Evolutionary conservation across 129 eudicot species (phyloP).

Genomic region (Gnaphalium uliginosum): DNA sequence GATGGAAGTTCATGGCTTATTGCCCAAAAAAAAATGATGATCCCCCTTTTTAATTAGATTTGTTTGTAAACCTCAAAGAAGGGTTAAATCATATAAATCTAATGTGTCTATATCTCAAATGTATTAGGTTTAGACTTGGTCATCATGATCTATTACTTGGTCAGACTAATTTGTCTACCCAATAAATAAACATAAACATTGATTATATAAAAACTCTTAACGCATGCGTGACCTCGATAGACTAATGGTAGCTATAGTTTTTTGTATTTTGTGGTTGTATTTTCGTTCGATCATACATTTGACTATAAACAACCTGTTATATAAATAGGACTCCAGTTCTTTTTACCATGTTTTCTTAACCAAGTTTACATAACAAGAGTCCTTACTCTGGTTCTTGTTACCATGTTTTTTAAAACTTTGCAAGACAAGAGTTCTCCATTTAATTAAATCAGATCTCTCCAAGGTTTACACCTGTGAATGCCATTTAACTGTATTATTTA

Average conservation of each 20-base stretch:
- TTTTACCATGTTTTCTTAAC: background rate
- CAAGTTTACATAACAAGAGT: background rate
- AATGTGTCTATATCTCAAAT: background rate
- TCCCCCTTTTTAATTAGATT: background rate
- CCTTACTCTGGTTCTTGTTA: background rate
- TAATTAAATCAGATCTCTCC: too few species aligned
- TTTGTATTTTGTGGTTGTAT: background rate
- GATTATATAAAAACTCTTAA: conserved; percentile 1
- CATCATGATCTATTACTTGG: background rate
- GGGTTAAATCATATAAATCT: background rate
- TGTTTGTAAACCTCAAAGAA: background rate
- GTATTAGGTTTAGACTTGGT: background rate
- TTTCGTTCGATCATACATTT: background rate
- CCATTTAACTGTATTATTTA: too few species aligned
- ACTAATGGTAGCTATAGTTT: background rate
- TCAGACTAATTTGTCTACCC: background rate
- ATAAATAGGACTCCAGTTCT: background rate
- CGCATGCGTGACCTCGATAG: background rate
- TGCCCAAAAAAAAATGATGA: background rate
- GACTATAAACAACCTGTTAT: background rate
- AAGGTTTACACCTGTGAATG: too few species aligned
- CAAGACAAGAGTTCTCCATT: background rate
- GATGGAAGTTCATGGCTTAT: conserved; percentile 18
- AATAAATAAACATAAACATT: background rate
- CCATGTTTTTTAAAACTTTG: background rate